Percentiles rank a stretch among this genome's conserved stretches.
phyloP scores from a whole-genome alignment of 805 yeast species.

The Saturnispora kantuleensis region DNA sequence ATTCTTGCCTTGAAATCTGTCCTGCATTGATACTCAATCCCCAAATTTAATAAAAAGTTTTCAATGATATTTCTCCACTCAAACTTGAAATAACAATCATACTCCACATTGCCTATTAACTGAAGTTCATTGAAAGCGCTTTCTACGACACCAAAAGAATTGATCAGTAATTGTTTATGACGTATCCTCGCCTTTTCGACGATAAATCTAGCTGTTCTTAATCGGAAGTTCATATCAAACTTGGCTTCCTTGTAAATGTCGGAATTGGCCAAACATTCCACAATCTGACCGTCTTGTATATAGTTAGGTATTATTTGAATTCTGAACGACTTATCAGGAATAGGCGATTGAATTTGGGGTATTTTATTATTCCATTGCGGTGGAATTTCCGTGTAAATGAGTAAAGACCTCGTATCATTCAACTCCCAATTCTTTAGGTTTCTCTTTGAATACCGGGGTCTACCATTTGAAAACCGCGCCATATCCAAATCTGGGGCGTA shows the following conservation, averaged over 20 bases:
- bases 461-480: constrained; percentile 42
- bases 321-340: constrained; percentile 31
- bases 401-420: constrained; percentile 56
- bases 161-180: constrained; percentile 26
- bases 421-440: constrained; percentile 60
- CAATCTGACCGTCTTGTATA: constrained; percentile 39
- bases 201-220: constrained; percentile 54
- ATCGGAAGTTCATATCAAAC: constrained; percentile 42
- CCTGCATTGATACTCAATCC: constrained; percentile 64
- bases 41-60: constrained; percentile 52
- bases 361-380: constrained; percentile 49
- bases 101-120: constrained; percentile 14
- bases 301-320: constrained; percentile 43
- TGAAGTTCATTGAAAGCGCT: constrained; percentile 15
- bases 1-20: constrained; percentile 49
- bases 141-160: constrained; percentile 18
- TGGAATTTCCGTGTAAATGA: constrained; percentile 39
- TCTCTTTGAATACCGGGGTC: constrained; percentile 55
- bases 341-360: constrained; percentile 33
- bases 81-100: constrained; percentile 23
- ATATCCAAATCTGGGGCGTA: constrained; percentile 46
- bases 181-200: constrained; percentile 46
- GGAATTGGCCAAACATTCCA: constrained; percentile 40
- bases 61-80: constrained; percentile 73
- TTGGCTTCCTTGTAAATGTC: constrained; percentile 61